Evolutionary conservation across 257 asterid genomes (phyloP).

Genomic region (Solanum virginianum): DNA sequence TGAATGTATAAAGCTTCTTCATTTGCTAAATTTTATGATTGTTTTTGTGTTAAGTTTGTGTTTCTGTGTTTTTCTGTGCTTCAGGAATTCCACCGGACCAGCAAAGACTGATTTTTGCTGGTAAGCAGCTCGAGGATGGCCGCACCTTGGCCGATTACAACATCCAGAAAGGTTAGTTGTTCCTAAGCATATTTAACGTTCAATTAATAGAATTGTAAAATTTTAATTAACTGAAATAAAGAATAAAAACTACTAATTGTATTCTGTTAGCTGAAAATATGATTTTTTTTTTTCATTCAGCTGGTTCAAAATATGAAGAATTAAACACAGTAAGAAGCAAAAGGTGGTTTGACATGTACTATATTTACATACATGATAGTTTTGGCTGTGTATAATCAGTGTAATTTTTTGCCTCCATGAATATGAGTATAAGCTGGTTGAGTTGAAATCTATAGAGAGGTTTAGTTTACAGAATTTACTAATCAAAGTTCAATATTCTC

Average conservation of each 20-base stretch:
- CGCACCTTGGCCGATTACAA: conserved; percentile 5
- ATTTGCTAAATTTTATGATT: background rate
- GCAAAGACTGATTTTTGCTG: conserved; percentile 3
- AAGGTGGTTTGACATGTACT: background rate
- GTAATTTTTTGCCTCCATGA: background rate
- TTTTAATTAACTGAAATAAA: background rate
- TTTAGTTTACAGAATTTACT: background rate
- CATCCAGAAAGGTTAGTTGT: background rate
- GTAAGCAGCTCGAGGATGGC: conserved; percentile 6
- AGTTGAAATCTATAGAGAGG: background rate
- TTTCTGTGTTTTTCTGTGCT: background rate
- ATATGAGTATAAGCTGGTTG: background rate
- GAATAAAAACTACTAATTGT: background rate
- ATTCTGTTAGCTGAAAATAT: background rate
- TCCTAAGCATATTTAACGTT: background rate
- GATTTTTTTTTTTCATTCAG: background rate
- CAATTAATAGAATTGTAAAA: background rate
- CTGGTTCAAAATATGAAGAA: no score
- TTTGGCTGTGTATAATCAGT: background rate
- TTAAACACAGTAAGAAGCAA: background rate
- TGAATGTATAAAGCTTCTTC: background rate
- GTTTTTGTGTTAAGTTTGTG: background rate
- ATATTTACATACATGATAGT: background rate
- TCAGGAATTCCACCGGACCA: conserved; percentile 7
- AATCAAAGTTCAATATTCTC: background rate